phyloP scores from a whole-genome alignment of 208 protist species.

The Novymonas esmeraldas region DNA sequence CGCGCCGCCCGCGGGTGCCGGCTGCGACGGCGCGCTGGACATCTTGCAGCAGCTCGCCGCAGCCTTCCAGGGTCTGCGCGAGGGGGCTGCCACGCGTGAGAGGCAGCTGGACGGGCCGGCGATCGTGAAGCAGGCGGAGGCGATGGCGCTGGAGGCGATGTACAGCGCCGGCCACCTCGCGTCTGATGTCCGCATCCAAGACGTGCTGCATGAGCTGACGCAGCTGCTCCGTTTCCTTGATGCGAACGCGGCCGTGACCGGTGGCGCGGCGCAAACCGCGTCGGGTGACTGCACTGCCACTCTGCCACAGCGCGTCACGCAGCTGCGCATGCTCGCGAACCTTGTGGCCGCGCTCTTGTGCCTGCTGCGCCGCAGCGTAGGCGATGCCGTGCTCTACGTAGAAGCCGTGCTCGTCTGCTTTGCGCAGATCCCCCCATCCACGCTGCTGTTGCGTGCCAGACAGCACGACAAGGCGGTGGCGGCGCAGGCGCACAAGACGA shows the following conservation, averaged over 20 bases:
- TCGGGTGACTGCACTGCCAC: conserved; percentile 27
- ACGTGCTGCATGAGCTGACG: conserved; percentile 28
- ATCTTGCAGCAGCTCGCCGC: conserved; percentile 25
- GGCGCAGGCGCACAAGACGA: background rate
- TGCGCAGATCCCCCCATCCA: conserved; percentile 28
- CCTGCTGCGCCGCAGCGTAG: conserved; percentile 30
- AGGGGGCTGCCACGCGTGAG: background rate
- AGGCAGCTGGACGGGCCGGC: conserved; percentile 9
- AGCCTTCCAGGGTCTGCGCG: conserved; percentile 17
- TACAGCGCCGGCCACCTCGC: conserved; percentile 4
- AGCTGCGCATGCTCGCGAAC: conserved; percentile 45
- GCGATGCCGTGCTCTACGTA: conserved; percentile 44
- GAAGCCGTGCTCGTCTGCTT: conserved; percentile 36
- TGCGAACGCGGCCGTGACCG: conserved; percentile 21
- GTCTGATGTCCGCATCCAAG: conserved; percentile 32
- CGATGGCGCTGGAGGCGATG: conserved; percentile 23
- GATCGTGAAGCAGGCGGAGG: conserved; percentile 14
- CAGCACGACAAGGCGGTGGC: background rate
- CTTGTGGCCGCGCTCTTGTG: conserved; percentile 40
- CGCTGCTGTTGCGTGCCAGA: conserved; percentile 19
- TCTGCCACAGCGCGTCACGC: conserved; percentile 34
- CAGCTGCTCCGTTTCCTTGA: conserved; percentile 35
- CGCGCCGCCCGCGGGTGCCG: background rate
- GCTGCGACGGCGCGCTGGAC: conserved; percentile 3
- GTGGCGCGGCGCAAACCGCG: conserved; percentile 24